These are phyloP conservation scores for Geranium brycei DNA, from an alignment of 345 rosid species.

Conservation along the genomic window DNA sequence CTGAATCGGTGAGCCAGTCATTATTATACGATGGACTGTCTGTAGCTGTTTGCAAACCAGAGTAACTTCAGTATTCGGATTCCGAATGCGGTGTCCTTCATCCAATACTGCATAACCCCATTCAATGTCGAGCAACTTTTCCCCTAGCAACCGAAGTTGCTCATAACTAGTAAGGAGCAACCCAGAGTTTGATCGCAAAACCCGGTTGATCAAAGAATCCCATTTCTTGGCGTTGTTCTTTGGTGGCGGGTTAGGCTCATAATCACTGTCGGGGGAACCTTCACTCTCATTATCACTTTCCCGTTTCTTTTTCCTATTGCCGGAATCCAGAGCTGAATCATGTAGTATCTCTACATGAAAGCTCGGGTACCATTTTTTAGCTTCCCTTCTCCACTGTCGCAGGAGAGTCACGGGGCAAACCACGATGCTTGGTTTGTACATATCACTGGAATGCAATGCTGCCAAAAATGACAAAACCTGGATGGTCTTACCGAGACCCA, in stretches of 20 bases:
- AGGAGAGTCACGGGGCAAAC: slow-evolving; percentile 90
- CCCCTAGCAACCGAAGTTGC: slow-evolving; percentile 80
- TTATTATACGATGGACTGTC: slow-evolving; percentile 83
- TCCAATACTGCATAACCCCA: slow-evolving; percentile 96
- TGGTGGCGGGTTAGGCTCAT: slow-evolving; percentile 25
- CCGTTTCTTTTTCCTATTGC: slow-evolving; percentile 27
- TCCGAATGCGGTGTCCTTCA: slow-evolving; percentile 95
- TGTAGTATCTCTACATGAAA: slow-evolving; percentile 79
- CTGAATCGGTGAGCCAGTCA: slow-evolving; percentile 98
- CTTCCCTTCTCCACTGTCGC: slow-evolving; percentile 96
- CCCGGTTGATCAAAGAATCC: slow-evolving; percentile 72
- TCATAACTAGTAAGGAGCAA: slow-evolving; percentile 88
- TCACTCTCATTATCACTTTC: slow-evolving; percentile 72
- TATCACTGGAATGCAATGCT: slow-evolving; percentile 78
- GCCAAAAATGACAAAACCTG: slow-evolving; percentile 92
- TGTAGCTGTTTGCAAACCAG: slow-evolving; percentile 93
- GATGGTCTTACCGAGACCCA: slow-evolving; percentile 97
- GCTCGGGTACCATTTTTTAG: slow-evolving; percentile 63
- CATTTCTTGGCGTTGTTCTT: slow-evolving; percentile 49
- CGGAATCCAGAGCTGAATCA: slow-evolving; percentile 72
- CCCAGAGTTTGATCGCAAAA: slow-evolving; percentile 63
- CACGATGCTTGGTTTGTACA: slow-evolving; percentile 89
- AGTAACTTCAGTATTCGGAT: slow-evolving; percentile 87
- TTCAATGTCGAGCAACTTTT: slow-evolving; percentile 64
- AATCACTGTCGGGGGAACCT: slow-evolving; percentile 50